Base-by-base conservation (phyloP, 2,329 filamentous ascomycete genomes). In the Fusarium nodosum region DNA sequence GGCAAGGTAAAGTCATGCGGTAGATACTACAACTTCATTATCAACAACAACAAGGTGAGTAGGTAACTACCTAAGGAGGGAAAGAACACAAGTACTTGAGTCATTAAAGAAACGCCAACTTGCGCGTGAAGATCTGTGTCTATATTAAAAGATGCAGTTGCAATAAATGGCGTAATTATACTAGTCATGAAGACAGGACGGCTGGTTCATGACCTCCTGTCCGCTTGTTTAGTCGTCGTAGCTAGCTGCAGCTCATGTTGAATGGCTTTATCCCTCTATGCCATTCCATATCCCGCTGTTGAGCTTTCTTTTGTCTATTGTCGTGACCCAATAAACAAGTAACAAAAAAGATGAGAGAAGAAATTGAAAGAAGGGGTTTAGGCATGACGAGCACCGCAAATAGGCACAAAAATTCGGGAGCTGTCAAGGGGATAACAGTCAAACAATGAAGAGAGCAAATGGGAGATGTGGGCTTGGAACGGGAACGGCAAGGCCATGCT, bases 161-260 rank as follows among this genome's bases (percentile, higher is more conserved):
- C 47, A 53, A 44, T 46, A 51, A 51, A 51, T 62, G 48, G 52
- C 62, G 57, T 57, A 57, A 50, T 60, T 51, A 62, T 58, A 44
- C 48, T 64, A 42, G 53, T 50, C 39, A 57, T 52, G 50, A 59
- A 59, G 54, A 57, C 41, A 56, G 63, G 38, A 55, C 55, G 56
- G 16, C 44, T 63, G 45, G 44, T 44, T 57, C 50, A 31, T 58
- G 45, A 44, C 50, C 50, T 46, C 26, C 26, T 72, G 45, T 36
- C 55, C 46, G 48, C 42, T 56, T 56, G 48, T 57, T 46, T 48
- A 45, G 45, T 45, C 45, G 57, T 53, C 60, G 65, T 69, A 68
- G 65, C 59, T 68, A 62, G 60, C 64, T 67, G 59, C 76, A 77
- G 77, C 76, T 75, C 77, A 79, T 78, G 77, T 79, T 76, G 75